Conservation (phyloP, 495 filamentous ascomycete species). For the Penicillium robsamsonii region DNA sequence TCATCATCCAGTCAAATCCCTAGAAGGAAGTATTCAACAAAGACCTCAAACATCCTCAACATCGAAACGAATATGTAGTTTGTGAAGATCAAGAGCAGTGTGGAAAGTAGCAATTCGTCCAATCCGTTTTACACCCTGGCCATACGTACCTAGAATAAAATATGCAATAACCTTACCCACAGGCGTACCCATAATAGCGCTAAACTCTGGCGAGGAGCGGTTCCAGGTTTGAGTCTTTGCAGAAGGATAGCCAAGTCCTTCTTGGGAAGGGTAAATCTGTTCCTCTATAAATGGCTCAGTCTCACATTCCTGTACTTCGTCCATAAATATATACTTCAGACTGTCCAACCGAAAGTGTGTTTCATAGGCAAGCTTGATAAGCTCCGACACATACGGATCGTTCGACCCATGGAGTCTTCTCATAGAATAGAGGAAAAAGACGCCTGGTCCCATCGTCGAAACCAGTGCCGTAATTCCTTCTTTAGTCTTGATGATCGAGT, state of each 20-base stretch:
- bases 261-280: neutral
- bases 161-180: constrained; percentile 3
- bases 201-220: neutral
- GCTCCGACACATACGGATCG: neutral
- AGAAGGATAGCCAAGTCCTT: neutral
- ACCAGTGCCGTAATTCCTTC: neutral
- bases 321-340: neutral
- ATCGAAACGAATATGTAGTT: constrained; percentile 1
- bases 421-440: neutral
- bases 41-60: neutral
- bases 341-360: neutral
- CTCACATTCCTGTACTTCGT: neutral
- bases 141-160: constrained; percentile 3
- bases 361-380: neutral
- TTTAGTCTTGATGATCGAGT: neutral
- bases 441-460: neutral
- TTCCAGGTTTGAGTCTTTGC: neutral
- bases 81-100: neutral
- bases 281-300: neutral
- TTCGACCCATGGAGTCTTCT: neutral
- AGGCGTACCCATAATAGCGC: neutral
- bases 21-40: too few relatives aligned
- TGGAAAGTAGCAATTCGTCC: neutral
- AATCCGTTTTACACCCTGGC: constrained; percentile 3
- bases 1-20: too few relatives aligned